These are phyloP conservation scores for Coemansia sp. DNA, from an alignment of 192 early-diverging fungal genomes.

Conservation along the genomic window DNA sequence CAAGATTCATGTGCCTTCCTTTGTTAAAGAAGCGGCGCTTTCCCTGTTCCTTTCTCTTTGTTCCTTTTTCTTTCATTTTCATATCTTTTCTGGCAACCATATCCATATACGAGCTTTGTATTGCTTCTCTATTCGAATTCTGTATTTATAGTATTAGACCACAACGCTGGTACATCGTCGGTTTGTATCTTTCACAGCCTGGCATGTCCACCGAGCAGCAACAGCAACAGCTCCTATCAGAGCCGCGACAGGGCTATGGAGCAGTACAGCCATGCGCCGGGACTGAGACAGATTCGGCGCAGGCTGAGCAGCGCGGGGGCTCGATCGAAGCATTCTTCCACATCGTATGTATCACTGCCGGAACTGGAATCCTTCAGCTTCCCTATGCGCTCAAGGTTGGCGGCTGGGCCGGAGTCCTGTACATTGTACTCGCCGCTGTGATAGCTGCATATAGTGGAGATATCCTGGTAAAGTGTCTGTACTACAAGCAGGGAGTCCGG, in stretches of 20 bases:
- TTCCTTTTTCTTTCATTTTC: background rate
- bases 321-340: slow-evolving; percentile 48
- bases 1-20: too few species aligned
- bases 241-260: background rate
- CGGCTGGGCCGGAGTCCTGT: slow-evolving; percentile 75
- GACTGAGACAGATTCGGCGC: background rate
- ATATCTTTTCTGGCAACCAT: too few species aligned
- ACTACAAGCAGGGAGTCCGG: slow-evolving; percentile 63
- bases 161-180: background rate
- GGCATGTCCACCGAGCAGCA: background rate
- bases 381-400: slow-evolving; percentile 74
- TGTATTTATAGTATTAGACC: background rate
- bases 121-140: background rate
- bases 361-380: slow-evolving; percentile 79
- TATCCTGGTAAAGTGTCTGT: slow-evolving; percentile 72
- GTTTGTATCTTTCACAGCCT: background rate
- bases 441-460: slow-evolving; percentile 73
- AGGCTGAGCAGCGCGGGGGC: slow-evolving; percentile 17
- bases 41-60: background rate
- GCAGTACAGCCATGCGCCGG: background rate
- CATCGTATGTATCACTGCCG: slow-evolving; percentile 71
- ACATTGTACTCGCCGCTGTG: slow-evolving; percentile 68
- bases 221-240: background rate
- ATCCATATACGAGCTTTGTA: background rate
- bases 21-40: too few species aligned